Conservation (phyloP, 2,329 filamentous ascomycete species). For the Metarhizium humberi region DNA sequence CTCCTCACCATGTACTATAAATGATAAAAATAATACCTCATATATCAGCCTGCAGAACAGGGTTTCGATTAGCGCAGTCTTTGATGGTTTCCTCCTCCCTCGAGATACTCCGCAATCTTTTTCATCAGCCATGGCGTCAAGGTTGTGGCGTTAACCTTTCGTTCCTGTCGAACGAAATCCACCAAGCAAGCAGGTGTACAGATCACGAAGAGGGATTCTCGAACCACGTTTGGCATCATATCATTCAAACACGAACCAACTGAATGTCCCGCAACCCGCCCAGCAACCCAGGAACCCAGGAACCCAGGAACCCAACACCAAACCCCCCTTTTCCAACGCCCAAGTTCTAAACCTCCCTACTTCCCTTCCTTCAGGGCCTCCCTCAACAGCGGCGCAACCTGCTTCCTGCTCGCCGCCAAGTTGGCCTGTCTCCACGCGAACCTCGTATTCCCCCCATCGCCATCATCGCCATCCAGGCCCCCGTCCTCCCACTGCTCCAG, state of each 20-base stretch:
- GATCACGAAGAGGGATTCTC: no score
- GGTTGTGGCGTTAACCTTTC: background rate
- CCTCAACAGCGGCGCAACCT: constrained; percentile 58
- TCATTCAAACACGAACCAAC: background rate
- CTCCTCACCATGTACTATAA: background rate
- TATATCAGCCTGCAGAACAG: background rate
- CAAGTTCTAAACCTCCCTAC: constrained; percentile 6
- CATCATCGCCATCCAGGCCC: constrained; percentile 28
- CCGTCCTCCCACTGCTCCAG: constrained; percentile 46
- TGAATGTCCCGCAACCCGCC: background rate
- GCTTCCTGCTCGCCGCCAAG: constrained; percentile 54
- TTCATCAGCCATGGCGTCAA: background rate
- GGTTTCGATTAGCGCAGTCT: no score
- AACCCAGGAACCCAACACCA: no score
- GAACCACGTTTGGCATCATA: background rate
- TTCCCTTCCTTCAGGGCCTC: constrained; percentile 36
- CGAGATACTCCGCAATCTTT: background rate
- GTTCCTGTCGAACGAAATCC: background rate
- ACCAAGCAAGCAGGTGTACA: background rate
- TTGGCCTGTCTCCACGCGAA: constrained; percentile 59
- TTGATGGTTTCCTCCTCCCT: no score
- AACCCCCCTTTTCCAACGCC: background rate
- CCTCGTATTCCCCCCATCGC: constrained; percentile 33
- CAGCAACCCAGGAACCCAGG: no score
- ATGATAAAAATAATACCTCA: background rate